Base-by-base conservation (phyloP, 2,329 filamentous ascomycete species). In the Cytospora piceicola region DNA sequence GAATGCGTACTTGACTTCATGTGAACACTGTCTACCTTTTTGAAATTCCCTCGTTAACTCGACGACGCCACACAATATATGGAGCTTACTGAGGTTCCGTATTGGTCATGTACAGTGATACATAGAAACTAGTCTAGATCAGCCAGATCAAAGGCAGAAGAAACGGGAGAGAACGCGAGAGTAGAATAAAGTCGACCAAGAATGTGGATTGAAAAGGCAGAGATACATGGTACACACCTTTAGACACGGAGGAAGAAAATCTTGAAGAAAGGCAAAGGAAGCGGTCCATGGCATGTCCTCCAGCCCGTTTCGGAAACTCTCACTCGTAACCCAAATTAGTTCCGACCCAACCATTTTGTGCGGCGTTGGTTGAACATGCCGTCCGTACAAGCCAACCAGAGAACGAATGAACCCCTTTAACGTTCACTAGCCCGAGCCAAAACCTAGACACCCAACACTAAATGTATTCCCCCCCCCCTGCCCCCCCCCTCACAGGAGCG, bases 401-500 rank as follows among this genome's bases (percentile, higher is more conserved):
- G 12, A 42, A 42, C 15, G 27, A 52, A 52, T 52, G 22, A 52
- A 27, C 4, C 11, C 39, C 17, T 42, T 4, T 20, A 36, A 5
- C 39, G n/a, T 15, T 2, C 17, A 20, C 20, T 20, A 42, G 20
- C 39, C 39, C 39, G 15, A 20, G 20, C 15, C 39, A 42, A n/a
- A 42, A n/a, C 17, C 17, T 6, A 39, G 15, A 17, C 7, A 5
- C 15, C 15, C 17, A 42, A n/a, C 17, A 20, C 17, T 3, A 4
- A 3, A 32, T 7, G 5, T n/a, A 59, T 2, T 12, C 42, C 24
- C 17, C 9, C 9, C 1, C n/a, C 24, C 58, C 39, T 3, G 3
- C 17, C n/a, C 15, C 11, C 49, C 9, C 7, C 27, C 53, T 62
- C 53, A 56, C 6, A 27, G 27, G 36, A 62, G 52, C 39, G 60